Evolutionary conservation across 768 basidiomycete species (phyloP), one percentile per base, ranked within the genome.

Genomic region (Leccinum uliginosum): DNA sequence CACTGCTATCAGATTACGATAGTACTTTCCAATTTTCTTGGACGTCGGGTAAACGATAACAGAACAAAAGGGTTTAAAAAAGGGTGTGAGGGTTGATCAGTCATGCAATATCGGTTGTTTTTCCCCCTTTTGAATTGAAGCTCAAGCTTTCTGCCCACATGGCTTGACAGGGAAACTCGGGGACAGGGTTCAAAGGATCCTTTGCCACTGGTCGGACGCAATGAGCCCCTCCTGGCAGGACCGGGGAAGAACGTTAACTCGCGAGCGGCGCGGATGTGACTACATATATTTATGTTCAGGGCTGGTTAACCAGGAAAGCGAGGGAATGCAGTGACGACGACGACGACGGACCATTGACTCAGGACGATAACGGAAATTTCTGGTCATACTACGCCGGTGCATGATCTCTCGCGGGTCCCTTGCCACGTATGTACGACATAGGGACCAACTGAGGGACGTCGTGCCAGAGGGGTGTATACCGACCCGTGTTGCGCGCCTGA

Each of bases 1-100:
- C 44, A 50, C 43, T 23, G 38, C 52, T 50, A 45, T 53, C 26
- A 63, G 52, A 63, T 51, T 19, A n/a, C 40, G 40, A 43, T 7
- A 12, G 21, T 26, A 23, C 19, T 43, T 43, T 10, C 40, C 34
- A 30, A 50, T 47, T 38, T 21, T 35, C 63, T 55, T 59, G 35
- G 30, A 40, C 26, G 10, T 50, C 58, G 53, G 53, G 26, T 17
- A 47, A 24, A 26, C 3, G 34, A 63, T 38, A 34, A 27, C 24
- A 27, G 24, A 9, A 23, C 26, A 24, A n/a, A n/a, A n/a, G n/a
- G n/a, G n/a, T n/a, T n/a, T n/a, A n/a, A n/a, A 27, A 26, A 47
- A 30, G 15, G 29, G 29, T 11, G n/a, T 49, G 15, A 21, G n/a
- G 50, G 27, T 21, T 11, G 17, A 10, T 7, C 32, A 32, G 2